Base-by-base conservation (phyloP, 106 monocot species). In the Acorus calamus region DNA sequence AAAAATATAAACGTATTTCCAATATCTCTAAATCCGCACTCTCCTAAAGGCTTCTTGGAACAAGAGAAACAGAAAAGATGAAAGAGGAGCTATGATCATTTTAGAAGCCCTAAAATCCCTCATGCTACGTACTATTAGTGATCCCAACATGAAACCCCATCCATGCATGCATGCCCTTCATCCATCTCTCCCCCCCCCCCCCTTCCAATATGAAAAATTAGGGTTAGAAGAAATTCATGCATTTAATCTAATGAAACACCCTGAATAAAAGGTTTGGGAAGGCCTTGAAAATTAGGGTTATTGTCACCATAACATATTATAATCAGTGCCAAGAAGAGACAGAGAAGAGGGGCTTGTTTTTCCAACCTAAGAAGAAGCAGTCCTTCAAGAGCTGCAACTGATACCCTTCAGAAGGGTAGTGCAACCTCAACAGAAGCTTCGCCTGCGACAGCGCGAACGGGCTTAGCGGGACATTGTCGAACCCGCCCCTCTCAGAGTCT, bases 381-480 rank as follows among this genome's bases (percentile, higher is more conserved):
- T 79, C 88, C 69, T 75, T 78, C 61, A 64, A 56, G 71, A 76
- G 62, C 66, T 83, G 76, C 11, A 93, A 56, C 69, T 72, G 77
- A 68, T 99, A 92, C 2, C 98, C 98, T 43, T 99, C 98, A 14
- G 92, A 79, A 2, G 98, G 98, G 28, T 99, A 99, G 49, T 92
- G 92, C 43, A 99, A 65, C 54, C 88, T 74, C 3, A 99, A 83
- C 45, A 99, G 71, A 28, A 92, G 66, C 75, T 79, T 73, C 49
- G 92, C 98, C 79, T 99, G 92, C 14, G 92, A 86, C 4, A 81
- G 53, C 6, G 98, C 79, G 64, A 92, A 92, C 4, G 75, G 74
- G 56, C 92, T 86, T 0, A 84, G 71, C 3, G 70, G 72, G 0
- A 70, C 61, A 0, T 9, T 53, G 10, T 46, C 7, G 59, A 99